These are phyloP conservation scores for Helotiales sp. DNA, from an alignment of 2,329 filamentous ascomycete species.

Conservation along the genomic window DNA sequence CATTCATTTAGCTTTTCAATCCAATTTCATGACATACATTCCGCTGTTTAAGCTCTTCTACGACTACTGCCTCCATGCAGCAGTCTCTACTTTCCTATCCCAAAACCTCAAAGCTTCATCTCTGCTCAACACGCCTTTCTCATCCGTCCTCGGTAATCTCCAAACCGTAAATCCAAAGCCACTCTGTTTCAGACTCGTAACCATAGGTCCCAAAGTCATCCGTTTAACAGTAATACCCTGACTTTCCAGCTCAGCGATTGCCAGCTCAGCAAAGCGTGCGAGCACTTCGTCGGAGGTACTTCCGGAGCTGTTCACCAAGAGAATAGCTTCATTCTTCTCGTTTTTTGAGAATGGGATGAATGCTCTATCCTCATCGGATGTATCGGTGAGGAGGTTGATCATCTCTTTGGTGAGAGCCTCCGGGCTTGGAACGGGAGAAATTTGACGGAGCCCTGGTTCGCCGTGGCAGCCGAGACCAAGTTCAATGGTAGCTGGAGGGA, in stretches of 20 bases:
- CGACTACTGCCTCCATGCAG: slow-evolving; percentile 36
- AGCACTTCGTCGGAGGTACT: slow-evolving; percentile 39
- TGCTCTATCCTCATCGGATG: slow-evolving; percentile 30
- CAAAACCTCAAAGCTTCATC: slow-evolving; percentile 34
- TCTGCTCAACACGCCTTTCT: slow-evolving; percentile 28
- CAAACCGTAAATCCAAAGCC: slow-evolving; percentile 38
- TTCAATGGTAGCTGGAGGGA: slow-evolving; percentile 43
- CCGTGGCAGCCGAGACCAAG: slow-evolving; percentile 57
- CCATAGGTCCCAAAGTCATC: slow-evolving; percentile 37
- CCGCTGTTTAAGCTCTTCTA: no score
- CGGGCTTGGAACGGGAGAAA: slow-evolving; percentile 35
- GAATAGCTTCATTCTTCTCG: slow-evolving; percentile 32
- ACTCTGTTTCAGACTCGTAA: slow-evolving; percentile 40
- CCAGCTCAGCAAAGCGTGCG: slow-evolving; percentile 37
- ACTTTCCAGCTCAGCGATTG: slow-evolving; percentile 33
- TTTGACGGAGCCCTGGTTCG: slow-evolving; percentile 48
- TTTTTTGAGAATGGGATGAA: slow-evolving; percentile 35
- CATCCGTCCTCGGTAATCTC: slow-evolving; percentile 30
- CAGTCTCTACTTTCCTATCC: slow-evolving; percentile 36
- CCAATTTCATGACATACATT: background rate
- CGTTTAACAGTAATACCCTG: slow-evolving; percentile 30
- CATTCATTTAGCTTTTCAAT: no score
- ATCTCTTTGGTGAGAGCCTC: slow-evolving; percentile 34
- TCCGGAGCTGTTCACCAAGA: slow-evolving; percentile 36
- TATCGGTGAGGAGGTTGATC: slow-evolving; percentile 35